Conservation (phyloP, 345 rosid species). For the Salix brachista region DNA sequence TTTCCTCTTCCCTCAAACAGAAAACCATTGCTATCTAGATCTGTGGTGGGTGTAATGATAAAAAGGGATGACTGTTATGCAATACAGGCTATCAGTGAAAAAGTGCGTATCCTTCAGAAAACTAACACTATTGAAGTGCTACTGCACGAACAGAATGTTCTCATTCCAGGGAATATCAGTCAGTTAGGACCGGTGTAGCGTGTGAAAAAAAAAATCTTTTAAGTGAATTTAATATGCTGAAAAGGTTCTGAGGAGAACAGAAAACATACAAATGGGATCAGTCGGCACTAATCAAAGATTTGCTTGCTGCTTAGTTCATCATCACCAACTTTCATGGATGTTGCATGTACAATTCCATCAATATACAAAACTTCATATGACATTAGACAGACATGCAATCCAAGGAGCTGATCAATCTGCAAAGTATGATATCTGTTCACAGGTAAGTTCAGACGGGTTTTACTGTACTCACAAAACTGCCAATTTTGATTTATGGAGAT, state of each 20-base stretch:
- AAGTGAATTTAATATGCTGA: not conserved
- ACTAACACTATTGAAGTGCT: not conserved
- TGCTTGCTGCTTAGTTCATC: not conserved
- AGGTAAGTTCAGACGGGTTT: constrained; percentile 16
- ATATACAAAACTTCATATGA: not conserved
- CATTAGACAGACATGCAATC: constrained; percentile 9
- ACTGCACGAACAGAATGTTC: too few species aligned
- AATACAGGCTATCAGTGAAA: not conserved
- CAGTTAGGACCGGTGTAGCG: too few species aligned
- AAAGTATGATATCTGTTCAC: constrained; percentile 11
- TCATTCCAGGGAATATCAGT: too few species aligned
- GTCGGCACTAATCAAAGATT: constrained; percentile 2
- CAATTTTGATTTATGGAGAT: constrained; percentile 2
- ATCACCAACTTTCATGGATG: not conserved
- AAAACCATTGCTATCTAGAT: not conserved
- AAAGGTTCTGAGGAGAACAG: not conserved
- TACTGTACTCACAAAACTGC: constrained; percentile 15
- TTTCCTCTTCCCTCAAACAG: too few species aligned
- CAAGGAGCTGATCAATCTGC: not conserved
- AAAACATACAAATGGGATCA: not conserved
- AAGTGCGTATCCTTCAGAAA: not conserved
- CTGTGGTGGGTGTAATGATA: not conserved
- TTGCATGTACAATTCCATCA: constrained; percentile 6
- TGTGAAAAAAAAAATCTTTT: too few species aligned
- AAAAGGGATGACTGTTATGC: not conserved